Conservation (phyloP, 352 stramenopile genomes). For the Phytophthora agathidicida region DNA sequence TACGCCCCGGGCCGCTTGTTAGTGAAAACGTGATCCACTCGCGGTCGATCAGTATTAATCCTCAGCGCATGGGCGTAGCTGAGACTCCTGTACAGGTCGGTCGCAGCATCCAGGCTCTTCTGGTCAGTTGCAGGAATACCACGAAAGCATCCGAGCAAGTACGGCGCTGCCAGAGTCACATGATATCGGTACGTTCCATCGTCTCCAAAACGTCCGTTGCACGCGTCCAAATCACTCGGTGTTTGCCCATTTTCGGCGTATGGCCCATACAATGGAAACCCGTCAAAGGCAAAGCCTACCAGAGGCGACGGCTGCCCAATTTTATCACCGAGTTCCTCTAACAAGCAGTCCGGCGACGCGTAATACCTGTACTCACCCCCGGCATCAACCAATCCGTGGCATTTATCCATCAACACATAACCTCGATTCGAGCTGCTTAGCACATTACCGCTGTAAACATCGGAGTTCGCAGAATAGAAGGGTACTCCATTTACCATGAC, state of each 20-base stretch:
- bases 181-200: conserved; percentile 79
- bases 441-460: conserved; percentile 47
- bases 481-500: conserved; percentile 81
- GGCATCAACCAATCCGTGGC: conserved; percentile 66
- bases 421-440: conserved; percentile 42
- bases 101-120: conserved; percentile 13
- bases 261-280: conserved; percentile 75
- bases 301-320: conserved; percentile 50
- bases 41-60: conserved; percentile 54
- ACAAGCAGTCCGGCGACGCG: conserved; percentile 66
- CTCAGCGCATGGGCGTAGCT: conserved; percentile 58
- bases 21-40: conserved; percentile 55
- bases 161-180: conserved; percentile 53
- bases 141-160: conserved; percentile 71
- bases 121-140: conserved; percentile 30
- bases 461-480: conserved; percentile 55
- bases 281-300: conserved; percentile 76
- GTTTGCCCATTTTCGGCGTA: conserved; percentile 52
- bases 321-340: conserved; percentile 46
- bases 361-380: conserved; percentile 82
- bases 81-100: conserved; percentile 56
- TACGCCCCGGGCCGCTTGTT: conserved; percentile 66
- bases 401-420: conserved; percentile 67
- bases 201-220: conserved; percentile 66
- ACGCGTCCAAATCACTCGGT: conserved; percentile 64